phyloP scores from a whole-genome alignment of 2,329 filamentous ascomycete genomes.

The Microcera coccophila region DNA sequence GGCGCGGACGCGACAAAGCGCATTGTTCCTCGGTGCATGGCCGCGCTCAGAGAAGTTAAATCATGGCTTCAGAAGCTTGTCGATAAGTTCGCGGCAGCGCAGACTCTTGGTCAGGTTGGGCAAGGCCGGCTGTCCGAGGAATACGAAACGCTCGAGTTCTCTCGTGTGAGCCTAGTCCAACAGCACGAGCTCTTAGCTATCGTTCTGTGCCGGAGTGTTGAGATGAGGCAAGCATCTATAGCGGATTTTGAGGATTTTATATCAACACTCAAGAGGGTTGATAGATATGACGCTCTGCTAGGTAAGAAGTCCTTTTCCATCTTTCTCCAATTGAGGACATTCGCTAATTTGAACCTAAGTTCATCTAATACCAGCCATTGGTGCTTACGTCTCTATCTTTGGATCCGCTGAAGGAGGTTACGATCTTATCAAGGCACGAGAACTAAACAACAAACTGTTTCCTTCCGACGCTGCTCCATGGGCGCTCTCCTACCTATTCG shows the following conservation, averaged over 20 bases:
- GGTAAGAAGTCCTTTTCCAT: slow-evolving; percentile 35
- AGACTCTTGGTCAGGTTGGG: slow-evolving; percentile 65
- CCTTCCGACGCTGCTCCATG: slow-evolving; percentile 65
- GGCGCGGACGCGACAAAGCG: slow-evolving; percentile 45
- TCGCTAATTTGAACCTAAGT: slow-evolving; percentile 43
- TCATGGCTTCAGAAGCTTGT: slow-evolving; percentile 69
- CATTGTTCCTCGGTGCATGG: slow-evolving; percentile 71
- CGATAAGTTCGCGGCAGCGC: slow-evolving; percentile 71
- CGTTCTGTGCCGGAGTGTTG: slow-evolving; percentile 75
- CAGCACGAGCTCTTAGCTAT: slow-evolving; percentile 86
- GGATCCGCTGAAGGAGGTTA: slow-evolving; percentile 71
- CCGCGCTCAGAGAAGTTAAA: slow-evolving; percentile 72
- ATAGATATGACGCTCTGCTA: slow-evolving; percentile 68
- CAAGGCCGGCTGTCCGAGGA: slow-evolving; percentile 54
- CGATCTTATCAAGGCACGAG: slow-evolving; percentile 64
- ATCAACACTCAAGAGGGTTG: slow-evolving; percentile 61
- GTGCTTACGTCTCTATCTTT: slow-evolving; percentile 71
- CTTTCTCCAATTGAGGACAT: not conserved
- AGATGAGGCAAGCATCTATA: slow-evolving; percentile 65
- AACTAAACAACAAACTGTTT: slow-evolving; percentile 66
- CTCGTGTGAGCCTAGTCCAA: slow-evolving; percentile 73
- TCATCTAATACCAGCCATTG: slow-evolving; percentile 78
- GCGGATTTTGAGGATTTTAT: slow-evolving; percentile 74
- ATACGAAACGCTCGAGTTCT: slow-evolving; percentile 74
- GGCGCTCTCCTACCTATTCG: slow-evolving; percentile 71